Conservation (phyloP, 1,284 basidiomycete genomes). For the Ceratobasidium sp. region DNA sequence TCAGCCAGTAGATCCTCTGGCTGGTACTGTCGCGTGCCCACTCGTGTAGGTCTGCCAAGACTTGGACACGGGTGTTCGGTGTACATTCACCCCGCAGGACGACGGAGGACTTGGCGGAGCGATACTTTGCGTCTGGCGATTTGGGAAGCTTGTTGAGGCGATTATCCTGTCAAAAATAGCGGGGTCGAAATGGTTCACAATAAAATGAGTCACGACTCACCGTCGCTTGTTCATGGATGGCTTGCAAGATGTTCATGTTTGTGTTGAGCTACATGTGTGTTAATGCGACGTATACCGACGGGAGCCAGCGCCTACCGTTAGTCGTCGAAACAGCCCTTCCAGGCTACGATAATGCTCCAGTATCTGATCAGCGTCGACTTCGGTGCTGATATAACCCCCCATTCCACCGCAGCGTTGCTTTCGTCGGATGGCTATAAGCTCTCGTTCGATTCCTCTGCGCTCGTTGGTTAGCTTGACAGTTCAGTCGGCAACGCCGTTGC, state of each 20-base stretch:
- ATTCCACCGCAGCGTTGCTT: background rate
- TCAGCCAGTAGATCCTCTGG: conserved; percentile 1
- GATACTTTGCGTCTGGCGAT: background rate
- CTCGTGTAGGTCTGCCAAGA: background rate
- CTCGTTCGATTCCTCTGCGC: background rate
- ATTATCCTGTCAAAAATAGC: background rate
- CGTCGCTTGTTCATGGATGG: background rate
- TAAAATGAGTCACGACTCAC: background rate
- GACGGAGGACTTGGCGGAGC: background rate
- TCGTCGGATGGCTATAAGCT: background rate
- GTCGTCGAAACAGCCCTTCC: background rate
- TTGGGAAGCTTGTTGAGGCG: background rate
- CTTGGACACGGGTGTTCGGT: background rate
- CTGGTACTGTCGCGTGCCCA: background rate
- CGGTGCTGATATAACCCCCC: background rate
- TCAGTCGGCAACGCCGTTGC: background rate
- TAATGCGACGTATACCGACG: background rate
- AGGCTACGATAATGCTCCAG: background rate
- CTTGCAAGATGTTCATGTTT: conserved; percentile 9
- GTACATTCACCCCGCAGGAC: background rate
- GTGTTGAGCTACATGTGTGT: background rate
- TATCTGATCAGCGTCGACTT: background rate
- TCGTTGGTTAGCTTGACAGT: no score
- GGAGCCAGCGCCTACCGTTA: background rate
- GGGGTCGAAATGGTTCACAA: background rate